Conservation (phyloP, 345 rosid genomes). For the Murraya koenigii region DNA sequence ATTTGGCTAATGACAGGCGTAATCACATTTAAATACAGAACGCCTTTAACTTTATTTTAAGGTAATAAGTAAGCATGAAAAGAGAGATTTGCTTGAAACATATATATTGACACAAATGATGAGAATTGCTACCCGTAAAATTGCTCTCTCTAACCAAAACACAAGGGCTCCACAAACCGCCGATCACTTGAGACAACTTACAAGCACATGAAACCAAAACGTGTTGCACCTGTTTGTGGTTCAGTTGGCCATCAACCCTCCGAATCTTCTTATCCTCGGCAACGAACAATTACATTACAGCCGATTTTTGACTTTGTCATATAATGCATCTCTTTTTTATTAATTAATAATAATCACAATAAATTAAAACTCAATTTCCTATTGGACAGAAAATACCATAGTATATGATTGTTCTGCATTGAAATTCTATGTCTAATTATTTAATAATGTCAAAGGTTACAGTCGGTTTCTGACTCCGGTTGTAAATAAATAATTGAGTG, state of each 20-base stretch:
- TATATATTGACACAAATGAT: neutral
- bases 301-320: neutral
- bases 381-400: neutral
- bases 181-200: neutral
- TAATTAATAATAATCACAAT: neutral
- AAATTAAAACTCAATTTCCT: neutral
- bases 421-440: neutral
- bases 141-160: neutral
- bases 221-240: neutral
- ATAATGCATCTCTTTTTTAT: neutral
- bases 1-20: neutral
- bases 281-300: neutral
- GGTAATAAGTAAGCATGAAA: neutral
- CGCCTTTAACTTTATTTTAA: neutral
- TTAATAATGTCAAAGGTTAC: neutral
- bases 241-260: neutral
- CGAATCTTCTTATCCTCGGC: conserved; percentile 4
- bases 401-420: neutral
- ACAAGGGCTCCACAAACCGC: conserved; percentile 25
- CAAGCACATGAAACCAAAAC: conserved; percentile 5
- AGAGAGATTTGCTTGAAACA: neutral
- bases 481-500: neutral
- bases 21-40: neutral
- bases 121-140: neutral
- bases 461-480: neutral